phyloP scores from a whole-genome alignment of 306 rosid genomes.

The Inga oerstediana region DNA sequence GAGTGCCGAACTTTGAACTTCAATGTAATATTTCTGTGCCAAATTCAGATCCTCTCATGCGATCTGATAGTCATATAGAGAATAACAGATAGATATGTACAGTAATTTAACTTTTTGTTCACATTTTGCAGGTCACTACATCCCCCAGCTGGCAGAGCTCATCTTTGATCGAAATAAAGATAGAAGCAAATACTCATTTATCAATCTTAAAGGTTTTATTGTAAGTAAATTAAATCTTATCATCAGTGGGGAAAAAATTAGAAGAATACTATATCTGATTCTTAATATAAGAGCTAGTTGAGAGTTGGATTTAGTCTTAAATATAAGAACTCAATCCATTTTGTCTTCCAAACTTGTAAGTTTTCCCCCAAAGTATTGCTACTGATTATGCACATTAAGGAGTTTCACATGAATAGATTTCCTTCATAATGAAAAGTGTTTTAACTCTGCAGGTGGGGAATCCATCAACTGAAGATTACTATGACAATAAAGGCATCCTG shows the following conservation, averaged over 20 bases:
- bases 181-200: slow-evolving; percentile 36
- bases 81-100: not conserved
- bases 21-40: not conserved
- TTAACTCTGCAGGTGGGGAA: slow-evolving; percentile 47
- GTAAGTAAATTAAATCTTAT: slow-evolving; percentile 47
- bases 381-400: no score
- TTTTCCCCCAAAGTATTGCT: no score
- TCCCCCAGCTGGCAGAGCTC: slow-evolving; percentile 62
- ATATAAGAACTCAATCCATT: no score
- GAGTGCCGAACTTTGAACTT: slow-evolving; percentile 25
- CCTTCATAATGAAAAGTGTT: not conserved
- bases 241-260: not conserved
- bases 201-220: slow-evolving; percentile 61
- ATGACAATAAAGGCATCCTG: slow-evolving; percentile 46
- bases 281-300: no score
- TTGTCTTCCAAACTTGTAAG: no score
- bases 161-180: slow-evolving; percentile 54
- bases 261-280: not conserved
- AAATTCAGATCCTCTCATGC: not conserved
- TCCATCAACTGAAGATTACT: slow-evolving; percentile 52
- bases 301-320: no score
- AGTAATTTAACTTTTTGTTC: not conserved
- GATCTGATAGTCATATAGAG: not conserved
- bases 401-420: not conserved
- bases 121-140: slow-evolving; percentile 51